Evolutionary conservation across 1,284 basidiomycete genomes (phyloP).

Genomic region (Heterobasidion occidentale): DNA sequence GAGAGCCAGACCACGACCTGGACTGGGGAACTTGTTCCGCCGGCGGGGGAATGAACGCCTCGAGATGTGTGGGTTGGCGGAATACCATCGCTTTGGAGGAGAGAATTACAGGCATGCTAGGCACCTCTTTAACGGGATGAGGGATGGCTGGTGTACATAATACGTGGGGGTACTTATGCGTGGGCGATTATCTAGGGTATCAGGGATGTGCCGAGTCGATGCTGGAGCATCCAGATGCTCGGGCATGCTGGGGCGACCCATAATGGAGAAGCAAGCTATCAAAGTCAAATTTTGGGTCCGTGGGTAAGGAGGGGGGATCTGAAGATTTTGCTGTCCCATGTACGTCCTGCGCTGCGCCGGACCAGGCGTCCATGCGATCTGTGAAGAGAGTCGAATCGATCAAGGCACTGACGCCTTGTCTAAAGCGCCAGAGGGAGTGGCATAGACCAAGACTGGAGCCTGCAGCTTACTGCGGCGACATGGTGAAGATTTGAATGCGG

Average conservation of each 20-base stretch:
- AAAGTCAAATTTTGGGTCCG: constrained; percentile 1
- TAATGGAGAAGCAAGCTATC: not conserved
- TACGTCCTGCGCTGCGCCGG: not conserved
- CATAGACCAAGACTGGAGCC: not conserved
- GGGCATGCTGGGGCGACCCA: not conserved
- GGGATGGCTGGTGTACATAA: constrained; percentile 1
- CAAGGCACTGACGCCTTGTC: too few relatives aligned
- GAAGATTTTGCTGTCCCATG: not conserved
- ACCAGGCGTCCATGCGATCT: too few relatives aligned
- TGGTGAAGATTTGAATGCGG: not conserved
- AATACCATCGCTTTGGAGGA: constrained; percentile 37
- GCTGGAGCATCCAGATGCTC: constrained; percentile 1
- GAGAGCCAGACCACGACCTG: constrained; percentile 46
- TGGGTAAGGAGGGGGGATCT: constrained; percentile 1
- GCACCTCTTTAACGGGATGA: constrained; percentile 7
- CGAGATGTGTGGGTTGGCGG: constrained; percentile 52
- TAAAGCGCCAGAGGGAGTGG: too few relatives aligned
- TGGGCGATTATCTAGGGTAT: too few relatives aligned
- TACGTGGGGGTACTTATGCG: not conserved
- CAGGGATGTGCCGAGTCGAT: not conserved
- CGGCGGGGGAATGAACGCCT: constrained; percentile 47
- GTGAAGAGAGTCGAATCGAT: too few relatives aligned
- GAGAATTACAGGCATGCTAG: not conserved
- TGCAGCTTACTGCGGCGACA: not conserved
- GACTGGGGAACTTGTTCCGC: constrained; percentile 31